Conservation (phyloP, 371 early-diverging fungal genomes). For the Chytridium lagenaria region DNA sequence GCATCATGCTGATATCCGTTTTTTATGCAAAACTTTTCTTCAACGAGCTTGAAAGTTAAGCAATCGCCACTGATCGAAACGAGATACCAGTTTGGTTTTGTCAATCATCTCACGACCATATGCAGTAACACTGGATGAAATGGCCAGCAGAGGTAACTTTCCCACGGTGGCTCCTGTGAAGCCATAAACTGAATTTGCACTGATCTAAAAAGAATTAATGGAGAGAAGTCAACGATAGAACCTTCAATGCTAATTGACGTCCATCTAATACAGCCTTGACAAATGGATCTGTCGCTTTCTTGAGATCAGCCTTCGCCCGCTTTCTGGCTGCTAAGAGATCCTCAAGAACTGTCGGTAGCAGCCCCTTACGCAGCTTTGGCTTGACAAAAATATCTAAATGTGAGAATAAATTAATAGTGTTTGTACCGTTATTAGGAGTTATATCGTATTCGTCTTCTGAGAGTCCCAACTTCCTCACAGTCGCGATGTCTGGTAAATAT, state of each 20-base stretch:
- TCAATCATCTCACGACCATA: conserved; percentile 99
- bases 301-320: conserved; percentile 92
- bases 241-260: conserved; percentile 97
- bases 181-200: conserved; percentile 99
- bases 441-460: conserved; percentile 83
- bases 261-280: conserved; percentile 95
- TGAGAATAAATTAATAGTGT: conserved; percentile 14
- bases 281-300: conserved; percentile 93
- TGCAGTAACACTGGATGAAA: conserved; percentile 98
- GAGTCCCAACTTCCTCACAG: conserved; percentile 64
- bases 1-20: conserved; percentile 93
- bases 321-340: conserved; percentile 97
- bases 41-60: conserved; percentile 68
- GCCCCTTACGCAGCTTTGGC: conserved; percentile 76
- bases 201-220: conserved; percentile 64
- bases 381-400: conserved; percentile 51
- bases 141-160: conserved; percentile 96
- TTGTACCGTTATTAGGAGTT: conserved; percentile 89
- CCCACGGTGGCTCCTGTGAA: conserved; percentile 99
- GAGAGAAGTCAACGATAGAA: conserved; percentile 30
- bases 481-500: conserved; percentile 57
- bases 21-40: conserved; percentile 78
- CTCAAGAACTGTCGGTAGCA: conserved; percentile 94
- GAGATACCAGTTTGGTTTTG: conserved; percentile 79
- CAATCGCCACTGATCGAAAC: not conserved